Evolutionary conservation across 1,284 basidiomycete species (phyloP), one percentile per base, ranked within the genome.

Genomic region (Puccinia hordei): DNA sequence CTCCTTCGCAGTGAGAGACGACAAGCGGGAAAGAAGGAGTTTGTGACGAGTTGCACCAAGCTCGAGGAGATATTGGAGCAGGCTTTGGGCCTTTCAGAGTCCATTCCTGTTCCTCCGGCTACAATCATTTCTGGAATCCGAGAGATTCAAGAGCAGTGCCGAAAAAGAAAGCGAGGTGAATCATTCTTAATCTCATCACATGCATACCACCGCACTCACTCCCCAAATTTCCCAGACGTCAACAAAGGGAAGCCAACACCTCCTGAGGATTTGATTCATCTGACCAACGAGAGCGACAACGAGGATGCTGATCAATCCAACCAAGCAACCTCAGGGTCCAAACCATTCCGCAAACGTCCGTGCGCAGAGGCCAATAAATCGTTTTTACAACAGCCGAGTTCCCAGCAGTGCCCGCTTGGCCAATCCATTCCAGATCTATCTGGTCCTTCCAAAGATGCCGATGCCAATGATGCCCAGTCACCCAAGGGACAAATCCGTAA

Each of bases 161-260:
- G 15, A 46, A 66, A 66, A 66, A 66, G 65, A 66, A 66, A 66
- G 24, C 38, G 22, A 41, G 65, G 65, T 66, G 19, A 44, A 44
- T 44, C 65, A 41, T 33, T 9, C n/a, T 33, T 19, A 33, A 41
- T 41, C 38, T 41, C 13, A 33, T 27, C 30, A 33, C 57, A 61
- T 35, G 12, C 27, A 35, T 61, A 13, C 24, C 30, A 35, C 10
- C 5, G 30, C 30, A 61, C 30, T 61, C 9, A 61, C 57, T 61
- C 13, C 57, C 57, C 57, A 61, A 44, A 35, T 46, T 44, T 15
- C 6, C 6, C 65, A 66, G 65, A 66, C 44, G 65, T 66, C n/a
- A 66, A 13, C 65, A 44, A 66, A 46, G 65, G 65, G 65, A 66
- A 66, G 24, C 65, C 65, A 44, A 66, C 44, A 22, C 61, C 61